phyloP scores from a whole-genome alignment of 177 flowering plant genomes.

The Vitis hybrid region DNA sequence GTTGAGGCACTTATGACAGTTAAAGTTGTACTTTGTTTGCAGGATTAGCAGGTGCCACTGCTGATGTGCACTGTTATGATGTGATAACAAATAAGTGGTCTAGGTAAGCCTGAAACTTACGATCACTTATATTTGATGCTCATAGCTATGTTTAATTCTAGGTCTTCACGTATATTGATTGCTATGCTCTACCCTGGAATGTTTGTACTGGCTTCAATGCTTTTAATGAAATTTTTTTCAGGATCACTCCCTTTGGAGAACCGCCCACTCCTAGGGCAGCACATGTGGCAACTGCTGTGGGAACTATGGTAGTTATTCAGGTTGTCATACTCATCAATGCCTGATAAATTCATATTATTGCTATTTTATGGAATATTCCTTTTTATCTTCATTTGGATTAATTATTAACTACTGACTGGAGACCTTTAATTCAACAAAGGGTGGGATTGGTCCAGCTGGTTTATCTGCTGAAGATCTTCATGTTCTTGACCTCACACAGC shows the following conservation, averaged over 20 bases:
- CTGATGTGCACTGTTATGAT: conserved; percentile 97
- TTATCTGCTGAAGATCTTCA: conserved; percentile 99
- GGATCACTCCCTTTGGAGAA: conserved; percentile 92
- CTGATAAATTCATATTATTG: background rate
- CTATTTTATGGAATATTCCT: background rate
- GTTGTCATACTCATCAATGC: conserved; percentile 29
- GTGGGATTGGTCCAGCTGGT: conserved; percentile 99
- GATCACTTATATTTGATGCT: background rate
- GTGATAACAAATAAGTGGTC: conserved; percentile 95
- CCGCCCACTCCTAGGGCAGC: conserved; percentile 99
- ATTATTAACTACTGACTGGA: conserved; percentile 1
- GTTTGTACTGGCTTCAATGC: conserved; percentile 1
- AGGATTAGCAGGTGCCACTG: conserved; percentile 99
- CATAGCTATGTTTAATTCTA: background rate
- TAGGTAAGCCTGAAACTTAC: conserved; percentile 45
- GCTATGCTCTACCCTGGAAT: background rate
- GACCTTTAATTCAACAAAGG: conserved; percentile 44
- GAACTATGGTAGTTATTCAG: conserved; percentile 99
- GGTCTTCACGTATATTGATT: background rate
- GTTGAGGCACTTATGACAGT: conserved; percentile 2
- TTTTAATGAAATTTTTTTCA: conserved; percentile 24
- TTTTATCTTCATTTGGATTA: background rate
- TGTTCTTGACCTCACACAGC: conserved; percentile 97
- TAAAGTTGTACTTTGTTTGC: conserved; percentile 27
- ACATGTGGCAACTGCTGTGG: conserved; percentile 98